phyloP scores from a whole-genome alignment of 345 rosid genomes.

The Aquilaria sinensis region DNA sequence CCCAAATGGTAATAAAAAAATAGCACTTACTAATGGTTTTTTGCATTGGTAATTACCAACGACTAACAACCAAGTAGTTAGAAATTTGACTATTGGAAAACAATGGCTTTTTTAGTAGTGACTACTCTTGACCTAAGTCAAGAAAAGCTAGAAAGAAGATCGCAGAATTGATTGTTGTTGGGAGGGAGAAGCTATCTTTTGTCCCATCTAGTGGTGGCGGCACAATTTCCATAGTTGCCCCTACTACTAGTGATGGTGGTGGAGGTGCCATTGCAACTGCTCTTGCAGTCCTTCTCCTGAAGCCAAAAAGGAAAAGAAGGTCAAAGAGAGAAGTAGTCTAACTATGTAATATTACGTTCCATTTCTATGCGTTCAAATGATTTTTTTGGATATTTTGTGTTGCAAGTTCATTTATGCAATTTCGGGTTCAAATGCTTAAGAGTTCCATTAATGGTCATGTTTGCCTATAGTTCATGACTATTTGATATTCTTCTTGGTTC shows the following conservation, averaged over 20 bases:
- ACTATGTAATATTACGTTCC: slow-evolving; percentile 35
- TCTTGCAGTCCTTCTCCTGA: slow-evolving; percentile 19
- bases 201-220: slow-evolving; percentile 68
- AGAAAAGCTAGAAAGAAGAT: slow-evolving; percentile 39
- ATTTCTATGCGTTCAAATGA: not conserved
- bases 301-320: slow-evolving; percentile 65
- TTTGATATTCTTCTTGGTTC: no score
- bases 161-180: slow-evolving; percentile 55
- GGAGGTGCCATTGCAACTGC: slow-evolving; percentile 33
- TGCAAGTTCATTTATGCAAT: not conserved
- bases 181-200: slow-evolving; percentile 70
- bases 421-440: not conserved
- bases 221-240: slow-evolving; percentile 27
- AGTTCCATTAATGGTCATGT: no score
- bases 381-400: not conserved
- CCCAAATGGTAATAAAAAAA: no score
- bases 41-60: no score
- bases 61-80: not conserved
- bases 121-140: slow-evolving; percentile 42
- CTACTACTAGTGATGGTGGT: slow-evolving; percentile 31
- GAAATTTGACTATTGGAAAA: not conserved
- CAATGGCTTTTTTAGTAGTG: slow-evolving; percentile 2
- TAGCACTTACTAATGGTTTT: no score
- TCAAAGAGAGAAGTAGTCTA: slow-evolving; percentile 72
- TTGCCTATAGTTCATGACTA: no score